Evolutionary conservation across 2,329 filamentous ascomycete genomes (phyloP).

Genomic region (Fusarium sterilihyphosum): DNA sequence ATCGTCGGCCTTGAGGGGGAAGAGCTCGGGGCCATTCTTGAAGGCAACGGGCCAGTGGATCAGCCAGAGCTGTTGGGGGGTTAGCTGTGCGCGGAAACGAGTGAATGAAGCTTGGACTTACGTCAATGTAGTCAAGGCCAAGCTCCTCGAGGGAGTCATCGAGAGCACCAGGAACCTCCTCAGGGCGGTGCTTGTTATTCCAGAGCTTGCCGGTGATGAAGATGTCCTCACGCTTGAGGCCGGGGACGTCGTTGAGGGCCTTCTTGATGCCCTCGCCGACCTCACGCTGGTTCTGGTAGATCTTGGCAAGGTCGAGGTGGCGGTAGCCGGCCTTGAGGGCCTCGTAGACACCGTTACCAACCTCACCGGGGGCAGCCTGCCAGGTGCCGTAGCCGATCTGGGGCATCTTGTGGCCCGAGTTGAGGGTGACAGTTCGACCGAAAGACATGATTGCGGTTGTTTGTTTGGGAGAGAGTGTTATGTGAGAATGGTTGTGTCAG

Average conservation of each 20-base stretch:
- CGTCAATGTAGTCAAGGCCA: slow-evolving; percentile 66
- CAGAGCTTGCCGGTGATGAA: slow-evolving; percentile 75
- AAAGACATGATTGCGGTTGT: slow-evolving; percentile 60
- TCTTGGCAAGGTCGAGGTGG: slow-evolving; percentile 64
- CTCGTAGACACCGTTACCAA: slow-evolving; percentile 70
- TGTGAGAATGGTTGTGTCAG: neutral
- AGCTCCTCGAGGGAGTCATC: slow-evolving; percentile 66
- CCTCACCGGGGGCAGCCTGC: slow-evolving; percentile 73
- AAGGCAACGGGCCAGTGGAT: slow-evolving; percentile 71
- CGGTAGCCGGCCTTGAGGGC: slow-evolving; percentile 72
- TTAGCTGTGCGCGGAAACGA: neutral
- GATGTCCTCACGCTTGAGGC: slow-evolving; percentile 64
- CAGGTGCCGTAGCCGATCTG: slow-evolving; percentile 70
- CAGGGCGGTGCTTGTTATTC: slow-evolving; percentile 69
- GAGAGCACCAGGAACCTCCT: slow-evolving; percentile 65
- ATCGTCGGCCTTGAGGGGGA: slow-evolving; percentile 55
- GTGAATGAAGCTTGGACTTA: slow-evolving; percentile 34
- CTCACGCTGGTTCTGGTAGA: slow-evolving; percentile 73
- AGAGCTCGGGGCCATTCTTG: slow-evolving; percentile 52
- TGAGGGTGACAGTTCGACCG: slow-evolving; percentile 66
- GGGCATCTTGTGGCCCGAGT: slow-evolving; percentile 73
- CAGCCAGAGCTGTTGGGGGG: slow-evolving; percentile 59
- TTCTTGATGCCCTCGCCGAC: slow-evolving; percentile 65
- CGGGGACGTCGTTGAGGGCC: slow-evolving; percentile 57
- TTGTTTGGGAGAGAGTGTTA: neutral